Evolutionary conservation across 2,329 filamentous ascomycete species (phyloP).

Genomic region (Penicillium polonicum): DNA sequence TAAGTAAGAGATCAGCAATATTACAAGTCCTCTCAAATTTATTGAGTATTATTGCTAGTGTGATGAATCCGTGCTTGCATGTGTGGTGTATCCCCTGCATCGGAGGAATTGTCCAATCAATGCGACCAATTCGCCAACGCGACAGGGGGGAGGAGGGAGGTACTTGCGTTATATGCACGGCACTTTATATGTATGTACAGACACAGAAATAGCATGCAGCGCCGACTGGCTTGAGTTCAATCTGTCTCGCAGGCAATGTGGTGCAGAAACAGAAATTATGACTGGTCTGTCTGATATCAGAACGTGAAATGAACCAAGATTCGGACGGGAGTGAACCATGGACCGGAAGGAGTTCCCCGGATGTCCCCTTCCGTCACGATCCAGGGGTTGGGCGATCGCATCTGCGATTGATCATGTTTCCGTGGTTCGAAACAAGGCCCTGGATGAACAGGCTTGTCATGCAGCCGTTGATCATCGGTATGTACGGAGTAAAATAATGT

Average conservation of each 20-base stretch:
- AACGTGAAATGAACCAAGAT: constrained; percentile 13
- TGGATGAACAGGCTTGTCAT: constrained; percentile 1
- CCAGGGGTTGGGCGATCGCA: constrained; percentile 12
- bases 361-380: constrained; percentile 13
- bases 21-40: background rate
- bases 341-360: constrained; percentile 21
- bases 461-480: background rate
- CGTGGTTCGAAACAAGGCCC: background rate
- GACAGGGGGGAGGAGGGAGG: background rate
- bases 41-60: background rate
- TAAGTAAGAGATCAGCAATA: constrained; percentile 1
- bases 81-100: constrained; percentile 12
- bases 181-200: background rate
- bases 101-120: constrained; percentile 5
- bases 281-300: constrained; percentile 10
- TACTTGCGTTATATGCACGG: constrained; percentile 2
- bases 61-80: constrained; percentile 3
- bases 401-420: constrained; percentile 6
- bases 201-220: background rate
- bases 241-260: background rate
- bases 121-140: background rate
- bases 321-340: constrained; percentile 25
- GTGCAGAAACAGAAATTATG: background rate
- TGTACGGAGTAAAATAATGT: background rate
- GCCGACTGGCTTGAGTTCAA: background rate